Evolutionary conservation across 2,329 filamentous ascomycete genomes (phyloP).

Genomic region (Periconia macrospinosa): DNA sequence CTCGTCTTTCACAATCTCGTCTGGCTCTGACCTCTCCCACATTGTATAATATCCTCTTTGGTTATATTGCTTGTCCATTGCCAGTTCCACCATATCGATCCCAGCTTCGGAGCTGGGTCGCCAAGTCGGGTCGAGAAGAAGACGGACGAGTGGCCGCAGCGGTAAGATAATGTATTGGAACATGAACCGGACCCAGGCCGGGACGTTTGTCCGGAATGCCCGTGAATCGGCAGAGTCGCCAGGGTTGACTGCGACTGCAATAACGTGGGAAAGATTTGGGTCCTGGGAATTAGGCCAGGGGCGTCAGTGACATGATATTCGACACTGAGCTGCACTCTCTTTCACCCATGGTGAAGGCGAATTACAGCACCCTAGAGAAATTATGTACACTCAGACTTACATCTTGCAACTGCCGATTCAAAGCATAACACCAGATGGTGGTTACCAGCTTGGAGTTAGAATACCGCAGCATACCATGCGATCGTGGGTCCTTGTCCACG

Average conservation of each 20-base stretch:
- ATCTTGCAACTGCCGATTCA: constrained; percentile 35
- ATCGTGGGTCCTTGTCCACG: constrained; percentile 27
- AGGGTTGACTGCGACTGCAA: constrained; percentile 34
- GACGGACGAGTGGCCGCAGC: constrained; percentile 14
- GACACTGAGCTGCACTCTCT: no score
- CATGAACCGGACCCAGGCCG: neutral
- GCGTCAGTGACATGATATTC: neutral
- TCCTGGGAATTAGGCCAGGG: constrained; percentile 14
- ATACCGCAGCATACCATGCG: constrained; percentile 46
- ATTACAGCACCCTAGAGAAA: no score
- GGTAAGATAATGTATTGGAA: neutral
- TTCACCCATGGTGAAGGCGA: no score
- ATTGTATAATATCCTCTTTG: constrained; percentile 37
- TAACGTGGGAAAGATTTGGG: constrained; percentile 15
- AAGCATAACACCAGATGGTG: constrained; percentile 43
- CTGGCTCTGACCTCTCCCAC: constrained; percentile 27
- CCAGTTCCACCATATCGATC: constrained; percentile 24
- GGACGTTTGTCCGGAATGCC: constrained; percentile 20
- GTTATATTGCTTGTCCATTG: constrained; percentile 18
- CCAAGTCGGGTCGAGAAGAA: constrained; percentile 31
- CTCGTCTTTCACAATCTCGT: constrained; percentile 31
- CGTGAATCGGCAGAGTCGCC: constrained; percentile 36
- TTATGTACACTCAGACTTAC: constrained; percentile 11
- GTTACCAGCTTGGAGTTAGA: constrained; percentile 45
- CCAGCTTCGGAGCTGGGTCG: constrained; percentile 31